A percentile compares a stretch with the other conserved stretches of the same genome.
phyloP scores from a whole-genome alignment of 2,329 filamentous ascomycete species.

The Colletotrichum navitas region DNA sequence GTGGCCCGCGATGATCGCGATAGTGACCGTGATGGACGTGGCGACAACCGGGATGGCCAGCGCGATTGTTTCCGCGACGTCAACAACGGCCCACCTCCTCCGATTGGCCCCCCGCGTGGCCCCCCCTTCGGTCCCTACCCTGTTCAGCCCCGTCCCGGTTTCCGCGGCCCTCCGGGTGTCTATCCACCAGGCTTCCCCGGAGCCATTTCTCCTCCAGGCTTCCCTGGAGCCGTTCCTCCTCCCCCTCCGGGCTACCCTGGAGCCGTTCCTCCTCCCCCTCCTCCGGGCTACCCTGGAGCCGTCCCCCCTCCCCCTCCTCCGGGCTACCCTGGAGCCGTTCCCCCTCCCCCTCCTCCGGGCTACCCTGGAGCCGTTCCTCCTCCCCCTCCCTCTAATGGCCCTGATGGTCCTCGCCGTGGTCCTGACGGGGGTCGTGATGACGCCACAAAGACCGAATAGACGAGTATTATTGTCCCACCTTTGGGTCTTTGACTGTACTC shows the following conservation, averaged over 20 bases:
- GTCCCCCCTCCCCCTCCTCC: neutral
- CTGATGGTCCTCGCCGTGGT: neutral
- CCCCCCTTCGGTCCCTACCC: constrained; percentile 30
- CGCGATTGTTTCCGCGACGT: neutral
- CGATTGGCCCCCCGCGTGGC: neutral
- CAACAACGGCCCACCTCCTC: neutral
- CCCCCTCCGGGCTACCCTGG: neutral
- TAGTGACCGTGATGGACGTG: constrained; percentile 1
- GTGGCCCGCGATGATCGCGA: constrained; percentile 1
- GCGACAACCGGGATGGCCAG: neutral
- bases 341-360: neutral
- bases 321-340: neutral
- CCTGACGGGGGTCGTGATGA: constrained; percentile 17
- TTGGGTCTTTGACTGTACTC: neutral
- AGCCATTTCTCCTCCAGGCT: neutral
- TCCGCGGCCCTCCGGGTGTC: constrained; percentile 12
- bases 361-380: constrained; percentile 10
- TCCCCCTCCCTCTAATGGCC: neutral
- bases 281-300: neutral
- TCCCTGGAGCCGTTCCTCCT: neutral
- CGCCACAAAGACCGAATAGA: constrained; percentile 19
- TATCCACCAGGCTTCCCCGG: constrained; percentile 9
- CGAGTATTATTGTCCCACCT: neutral
- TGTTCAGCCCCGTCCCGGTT: constrained; percentile 24
- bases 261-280: neutral